Evolutionary conservation across 2,329 filamentous ascomycete species (phyloP).

Genomic region (Aplosporella prunicola): DNA sequence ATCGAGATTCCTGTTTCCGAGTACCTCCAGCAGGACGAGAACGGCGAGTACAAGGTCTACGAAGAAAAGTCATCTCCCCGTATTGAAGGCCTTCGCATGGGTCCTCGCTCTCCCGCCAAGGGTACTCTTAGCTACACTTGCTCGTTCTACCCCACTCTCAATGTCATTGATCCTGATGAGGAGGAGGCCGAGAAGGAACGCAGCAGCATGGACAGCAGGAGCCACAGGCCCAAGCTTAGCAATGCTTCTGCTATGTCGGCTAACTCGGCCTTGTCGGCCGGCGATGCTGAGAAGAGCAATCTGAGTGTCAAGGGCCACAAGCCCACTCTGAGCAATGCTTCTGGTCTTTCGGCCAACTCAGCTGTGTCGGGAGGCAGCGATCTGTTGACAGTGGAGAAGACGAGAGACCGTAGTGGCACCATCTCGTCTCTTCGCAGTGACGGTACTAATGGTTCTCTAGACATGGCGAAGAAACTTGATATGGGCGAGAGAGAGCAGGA

Average conservation of each 20-base stretch:
- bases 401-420: constrained; percentile 30
- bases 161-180: constrained; percentile 81
- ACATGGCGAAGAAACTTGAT: constrained; percentile 37
- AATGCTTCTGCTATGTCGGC: constrained; percentile 1
- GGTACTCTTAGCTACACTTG: constrained; percentile 73
- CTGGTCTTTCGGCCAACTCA: background rate
- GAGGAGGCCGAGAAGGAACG: constrained; percentile 39
- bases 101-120: constrained; percentile 64
- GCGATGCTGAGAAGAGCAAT: background rate
- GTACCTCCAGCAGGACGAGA: constrained; percentile 67
- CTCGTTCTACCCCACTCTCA: constrained; percentile 82
- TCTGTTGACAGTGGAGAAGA: background rate
- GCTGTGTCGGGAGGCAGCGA: background rate
- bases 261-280: no score
- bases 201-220: constrained; percentile 13
- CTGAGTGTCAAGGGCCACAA: background rate
- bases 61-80: constrained; percentile 64
- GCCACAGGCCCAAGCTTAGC: constrained; percentile 10
- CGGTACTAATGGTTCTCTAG: constrained; percentile 25
- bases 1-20: constrained; percentile 69
- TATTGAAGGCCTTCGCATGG: constrained; percentile 61
- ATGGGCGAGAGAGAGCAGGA: constrained; percentile 40
- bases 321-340: background rate
- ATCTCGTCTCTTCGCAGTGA: constrained; percentile 31
- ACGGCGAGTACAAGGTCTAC: constrained; percentile 70